Evolutionary conservation across 2,329 filamentous ascomycete species (phyloP), one percentile per base, ranked within the genome.

Genomic region (Talaromyces funiculosus): DNA sequence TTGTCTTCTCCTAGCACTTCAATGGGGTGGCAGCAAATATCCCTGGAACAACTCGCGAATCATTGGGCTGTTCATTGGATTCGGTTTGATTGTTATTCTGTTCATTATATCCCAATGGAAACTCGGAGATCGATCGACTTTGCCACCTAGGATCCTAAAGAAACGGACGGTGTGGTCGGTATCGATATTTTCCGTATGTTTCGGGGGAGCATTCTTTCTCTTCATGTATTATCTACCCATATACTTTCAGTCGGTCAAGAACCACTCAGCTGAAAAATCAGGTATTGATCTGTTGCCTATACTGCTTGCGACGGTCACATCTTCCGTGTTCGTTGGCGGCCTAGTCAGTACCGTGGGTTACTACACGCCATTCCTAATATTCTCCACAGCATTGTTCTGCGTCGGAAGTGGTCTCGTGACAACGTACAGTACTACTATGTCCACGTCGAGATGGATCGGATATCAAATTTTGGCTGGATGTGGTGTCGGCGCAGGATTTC

Each of bases 151-250:
- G 0, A 64, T 82, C 1, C 61, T 79, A 14, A 71, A 71, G 42
- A 66, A 75, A 18, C 71, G 77, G 14, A 69, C 69, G 2, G 68
- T 80, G 49, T 69, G 63, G 18, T 66, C 69, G n/a, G 67, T 68
- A 29, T 70, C 65, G 37, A 55, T 70, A 9, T 80, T 70, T 62
- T 66, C 70, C 12, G 72, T 78, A 64, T 71, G 77, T 63, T 64
- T 71, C 20, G 65, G 65, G 2, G 74, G 75, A 9, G 54, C 62
- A 12, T 77, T 72, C 58, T 72, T 77, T 60, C 38, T 77, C 14
- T 55, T 75, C 2, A 64, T 80, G 9, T 81, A 79, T 67, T 80
- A 78, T 64, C 68, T 81, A 0, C 78, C 78, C 35, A 78, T 80
- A 56, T 81, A 78, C 64, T 81, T 81, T 67, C 78, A 81, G 64